Percentiles rank a stretch among this genome's conserved stretches.
Evolutionary conservation across 129 eudicot species (phyloP).

Genomic region (Smallanthus sonchifolius): DNA sequence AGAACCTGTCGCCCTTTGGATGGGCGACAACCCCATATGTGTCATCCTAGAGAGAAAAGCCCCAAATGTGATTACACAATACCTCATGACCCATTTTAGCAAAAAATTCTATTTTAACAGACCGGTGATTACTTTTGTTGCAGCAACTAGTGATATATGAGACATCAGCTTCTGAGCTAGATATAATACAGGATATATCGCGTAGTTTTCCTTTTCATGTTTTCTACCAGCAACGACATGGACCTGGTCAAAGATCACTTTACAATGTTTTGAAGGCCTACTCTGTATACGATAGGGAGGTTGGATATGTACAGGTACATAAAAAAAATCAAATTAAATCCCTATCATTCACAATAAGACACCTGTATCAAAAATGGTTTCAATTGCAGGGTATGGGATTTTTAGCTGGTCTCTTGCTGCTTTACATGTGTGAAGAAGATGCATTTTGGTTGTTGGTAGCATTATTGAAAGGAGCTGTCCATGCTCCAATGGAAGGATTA

Average conservation of each 20-base stretch:
- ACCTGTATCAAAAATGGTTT: conserved; percentile 7
- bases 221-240: conserved; percentile 87
- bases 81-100: no score
- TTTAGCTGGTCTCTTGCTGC: conserved; percentile 87
- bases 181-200: conserved; percentile 77
- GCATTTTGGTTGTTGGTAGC: conserved; percentile 98
- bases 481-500: conserved; percentile 97
- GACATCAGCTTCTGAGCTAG: conserved; percentile 80
- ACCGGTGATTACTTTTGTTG: conserved; percentile 17
- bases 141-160: conserved; percentile 90
- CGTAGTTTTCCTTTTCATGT: conserved; percentile 86
- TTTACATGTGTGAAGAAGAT: conserved; percentile 99
- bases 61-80: no score
- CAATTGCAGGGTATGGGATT: conserved; percentile 93
- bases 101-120: neutral
- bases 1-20: no score
- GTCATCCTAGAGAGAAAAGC: no score
- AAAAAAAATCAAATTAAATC: neutral
- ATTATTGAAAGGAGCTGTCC: conserved; percentile 92
- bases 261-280: conserved; percentile 82
- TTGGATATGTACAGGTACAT: conserved; percentile 83
- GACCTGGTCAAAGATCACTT: conserved; percentile 89
- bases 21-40: no score
- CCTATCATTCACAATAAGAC: neutral
- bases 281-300: conserved; percentile 75